Conservation (phyloP, 1,284 basidiomycete genomes). For the Blastosporella zonata region DNA sequence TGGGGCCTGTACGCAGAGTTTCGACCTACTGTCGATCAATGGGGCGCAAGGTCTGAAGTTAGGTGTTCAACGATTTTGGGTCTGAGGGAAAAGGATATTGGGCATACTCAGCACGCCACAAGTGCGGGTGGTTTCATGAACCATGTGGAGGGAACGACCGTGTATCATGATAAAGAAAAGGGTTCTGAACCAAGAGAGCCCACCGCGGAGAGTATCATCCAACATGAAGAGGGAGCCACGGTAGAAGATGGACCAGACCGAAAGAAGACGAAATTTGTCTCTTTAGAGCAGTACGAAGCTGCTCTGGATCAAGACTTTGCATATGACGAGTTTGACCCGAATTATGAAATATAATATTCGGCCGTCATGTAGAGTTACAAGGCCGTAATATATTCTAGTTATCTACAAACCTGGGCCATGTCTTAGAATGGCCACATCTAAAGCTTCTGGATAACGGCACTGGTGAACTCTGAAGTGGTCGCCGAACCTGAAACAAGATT, state of each 20-base stretch:
- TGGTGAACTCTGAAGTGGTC: constrained; percentile 90
- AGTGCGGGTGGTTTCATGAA: constrained; percentile 16
- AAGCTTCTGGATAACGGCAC: constrained; percentile 80
- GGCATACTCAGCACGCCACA: neutral
- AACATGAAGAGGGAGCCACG: constrained; percentile 10
- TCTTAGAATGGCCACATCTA: constrained; percentile 22
- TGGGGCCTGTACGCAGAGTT: constrained; percentile 77
- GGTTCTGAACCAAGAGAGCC: neutral
- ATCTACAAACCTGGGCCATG: constrained; percentile 18
- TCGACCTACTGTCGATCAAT: constrained; percentile 66
- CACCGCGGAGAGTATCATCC: constrained; percentile 12
- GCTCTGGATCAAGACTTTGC: constrained; percentile 43
- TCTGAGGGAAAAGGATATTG: constrained; percentile 36
- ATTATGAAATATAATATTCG: constrained; percentile 10
- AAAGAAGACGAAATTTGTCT: constrained; percentile 40
- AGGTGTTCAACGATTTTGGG: constrained; percentile 58
- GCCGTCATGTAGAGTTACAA: constrained; percentile 10
- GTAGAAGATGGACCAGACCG: constrained; percentile 20
- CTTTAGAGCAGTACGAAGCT: constrained; percentile 53
- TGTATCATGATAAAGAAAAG: neutral
- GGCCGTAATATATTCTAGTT: constrained; percentile 18
- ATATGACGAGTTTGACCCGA: constrained; percentile 39
- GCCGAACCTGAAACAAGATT: constrained; percentile 58
- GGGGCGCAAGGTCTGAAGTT: constrained; percentile 73
- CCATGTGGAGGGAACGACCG: constrained; percentile 2